Conservation (phyloP, 2,329 filamentous ascomycete genomes). For the Fusarium zealandicum region DNA sequence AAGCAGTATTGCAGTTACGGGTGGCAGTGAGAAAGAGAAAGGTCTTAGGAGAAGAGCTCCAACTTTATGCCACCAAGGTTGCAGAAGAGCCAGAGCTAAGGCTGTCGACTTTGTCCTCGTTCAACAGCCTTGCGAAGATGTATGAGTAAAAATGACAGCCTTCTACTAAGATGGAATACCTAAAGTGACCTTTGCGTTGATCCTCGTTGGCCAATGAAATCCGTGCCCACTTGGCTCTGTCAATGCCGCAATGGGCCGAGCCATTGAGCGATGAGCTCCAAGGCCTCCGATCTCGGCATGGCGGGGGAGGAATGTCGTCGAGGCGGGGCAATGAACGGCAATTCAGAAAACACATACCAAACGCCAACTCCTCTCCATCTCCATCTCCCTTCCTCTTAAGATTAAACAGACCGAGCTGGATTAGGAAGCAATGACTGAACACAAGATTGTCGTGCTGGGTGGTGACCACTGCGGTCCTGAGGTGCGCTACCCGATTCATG, state of each 20-base stretch:
- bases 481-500: slow-evolving; percentile 56
- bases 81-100: too few relatives aligned
- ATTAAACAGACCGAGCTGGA: neutral
- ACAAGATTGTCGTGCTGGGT: slow-evolving; percentile 81
- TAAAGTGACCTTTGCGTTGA: slow-evolving; percentile 26
- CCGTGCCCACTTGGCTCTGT: slow-evolving; percentile 20
- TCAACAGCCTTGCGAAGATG: too few relatives aligned
- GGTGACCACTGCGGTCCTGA: slow-evolving; percentile 89
- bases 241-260: neutral
- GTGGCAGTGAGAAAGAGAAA: too few relatives aligned
- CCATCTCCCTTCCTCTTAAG: slow-evolving; percentile 1
- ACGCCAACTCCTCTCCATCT: slow-evolving; percentile 11
- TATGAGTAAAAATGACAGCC: neutral
- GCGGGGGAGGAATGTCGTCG: slow-evolving; percentile 40
- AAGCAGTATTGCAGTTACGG: too few relatives aligned
- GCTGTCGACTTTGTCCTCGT: too few relatives aligned
- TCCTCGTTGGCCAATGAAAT: slow-evolving; percentile 33
- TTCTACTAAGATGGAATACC: slow-evolving; percentile 16
- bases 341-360: slow-evolving; percentile 19
- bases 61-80: neutral
- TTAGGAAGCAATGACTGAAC: slow-evolving; percentile 64
- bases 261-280: slow-evolving; percentile 27
- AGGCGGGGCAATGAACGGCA: slow-evolving; percentile 35
- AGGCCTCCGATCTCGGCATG: slow-evolving; percentile 50
- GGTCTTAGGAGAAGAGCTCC: too few relatives aligned